Evolutionary conservation across 768 basidiomycete species (phyloP).

Genomic region (Tulasnella sp.): DNA sequence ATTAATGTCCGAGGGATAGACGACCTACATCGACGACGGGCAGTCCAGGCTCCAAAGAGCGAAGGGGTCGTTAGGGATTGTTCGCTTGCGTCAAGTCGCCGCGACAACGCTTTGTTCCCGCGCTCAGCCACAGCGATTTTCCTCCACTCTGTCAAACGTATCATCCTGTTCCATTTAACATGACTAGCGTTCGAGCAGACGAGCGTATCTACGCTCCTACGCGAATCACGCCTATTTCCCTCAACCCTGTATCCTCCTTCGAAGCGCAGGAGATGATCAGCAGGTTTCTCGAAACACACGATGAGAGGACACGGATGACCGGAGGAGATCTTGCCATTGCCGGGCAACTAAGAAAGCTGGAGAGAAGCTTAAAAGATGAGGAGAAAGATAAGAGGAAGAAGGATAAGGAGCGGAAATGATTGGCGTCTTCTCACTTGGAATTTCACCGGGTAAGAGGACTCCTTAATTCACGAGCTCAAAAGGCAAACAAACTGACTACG

Average conservation of each 20-base stretch:
- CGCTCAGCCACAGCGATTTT: not conserved
- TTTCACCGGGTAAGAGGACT: not conserved
- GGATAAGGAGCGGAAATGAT: not conserved
- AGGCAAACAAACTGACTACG: not conserved
- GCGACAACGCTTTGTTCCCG: not conserved
- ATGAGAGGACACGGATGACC: not conserved
- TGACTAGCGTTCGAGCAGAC: not conserved
- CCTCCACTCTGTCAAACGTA: not conserved
- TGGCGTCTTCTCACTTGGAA: not conserved
- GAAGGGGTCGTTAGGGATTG: not conserved
- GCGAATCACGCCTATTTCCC: not conserved
- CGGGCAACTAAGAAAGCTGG: slow-evolving; percentile 9
- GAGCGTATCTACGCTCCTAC: slow-evolving; percentile 1
- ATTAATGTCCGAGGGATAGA: too few relatives aligned
- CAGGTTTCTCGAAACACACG: not conserved
- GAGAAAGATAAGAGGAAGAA: not conserved
- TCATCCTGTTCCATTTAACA: not conserved
- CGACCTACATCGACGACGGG: too few relatives aligned
- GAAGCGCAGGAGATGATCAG: slow-evolving; percentile 1
- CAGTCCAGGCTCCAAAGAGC: too few relatives aligned
- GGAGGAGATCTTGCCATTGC: slow-evolving; percentile 6
- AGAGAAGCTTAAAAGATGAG: slow-evolving; percentile 1
- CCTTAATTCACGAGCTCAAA: not conserved
- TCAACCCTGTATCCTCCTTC: not conserved
- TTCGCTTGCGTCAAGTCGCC: not conserved